phyloP scores from a whole-genome alignment of 495 filamentous ascomycete genomes.

The Chaetomidium leptoderma region DNA sequence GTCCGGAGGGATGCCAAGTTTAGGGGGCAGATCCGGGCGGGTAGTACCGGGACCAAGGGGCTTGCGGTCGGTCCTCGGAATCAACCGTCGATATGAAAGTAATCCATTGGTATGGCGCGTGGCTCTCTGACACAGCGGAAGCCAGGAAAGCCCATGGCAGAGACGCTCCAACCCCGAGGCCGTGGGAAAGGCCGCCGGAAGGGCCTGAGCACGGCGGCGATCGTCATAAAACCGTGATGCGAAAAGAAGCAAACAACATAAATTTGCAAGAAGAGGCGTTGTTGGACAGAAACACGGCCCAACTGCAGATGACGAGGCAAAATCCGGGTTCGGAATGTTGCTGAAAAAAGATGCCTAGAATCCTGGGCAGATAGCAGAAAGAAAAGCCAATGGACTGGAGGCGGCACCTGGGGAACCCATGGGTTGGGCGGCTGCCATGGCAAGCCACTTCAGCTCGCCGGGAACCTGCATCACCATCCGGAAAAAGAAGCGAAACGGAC shows the following conservation, averaged over 20 bases:
- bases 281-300: conserved; percentile 8
- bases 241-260: background rate
- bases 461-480: conserved; percentile 7
- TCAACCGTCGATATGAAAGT: background rate
- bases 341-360: background rate
- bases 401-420: background rate
- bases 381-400: background rate
- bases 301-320: background rate
- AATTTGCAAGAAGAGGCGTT: background rate
- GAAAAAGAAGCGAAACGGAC: background rate
- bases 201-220: conserved; percentile 15
- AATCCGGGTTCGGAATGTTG: background rate
- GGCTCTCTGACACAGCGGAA: conserved; percentile 4
- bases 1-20: background rate
- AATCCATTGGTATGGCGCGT: conserved; percentile 13
- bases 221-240: conserved; percentile 7
- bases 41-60: background rate
- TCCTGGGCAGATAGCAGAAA: background rate
- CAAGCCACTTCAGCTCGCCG: conserved; percentile 3
- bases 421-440: conserved; percentile 2
- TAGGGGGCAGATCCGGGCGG: background rate
- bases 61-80: background rate
- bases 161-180: conserved; percentile 12
- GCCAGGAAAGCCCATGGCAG: conserved; percentile 12
- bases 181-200: background rate